These are phyloP conservation scores for Metschnikowia lunata DNA, from an alignment of 805 yeast species.

Conservation along the genomic window DNA sequence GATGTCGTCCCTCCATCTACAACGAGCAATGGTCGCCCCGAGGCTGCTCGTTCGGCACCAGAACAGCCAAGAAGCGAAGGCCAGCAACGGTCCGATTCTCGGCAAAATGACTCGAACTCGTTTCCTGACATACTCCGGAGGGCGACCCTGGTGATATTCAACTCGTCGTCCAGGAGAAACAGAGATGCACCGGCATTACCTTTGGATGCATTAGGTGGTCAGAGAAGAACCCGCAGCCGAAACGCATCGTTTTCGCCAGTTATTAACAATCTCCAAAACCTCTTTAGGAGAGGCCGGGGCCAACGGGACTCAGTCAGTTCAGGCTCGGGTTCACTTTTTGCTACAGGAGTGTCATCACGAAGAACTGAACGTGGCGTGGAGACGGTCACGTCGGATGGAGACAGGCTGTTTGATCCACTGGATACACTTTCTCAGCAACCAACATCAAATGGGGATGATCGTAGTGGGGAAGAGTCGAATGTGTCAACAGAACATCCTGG, in stretches of 20 bases:
- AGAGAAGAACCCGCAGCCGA: slow-evolving; percentile 1
- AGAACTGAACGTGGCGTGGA: slow-evolving; percentile 43
- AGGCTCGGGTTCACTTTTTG: slow-evolving; percentile 27
- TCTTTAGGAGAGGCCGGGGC: slow-evolving; percentile 9
- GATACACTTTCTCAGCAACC: too few relatives aligned
- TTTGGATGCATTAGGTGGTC: background rate
- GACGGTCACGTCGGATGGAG: slow-evolving; percentile 22
- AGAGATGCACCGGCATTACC: slow-evolving; percentile 13
- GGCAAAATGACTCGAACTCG: background rate
- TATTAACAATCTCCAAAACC: slow-evolving; percentile 14
- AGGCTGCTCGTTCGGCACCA: too few relatives aligned
- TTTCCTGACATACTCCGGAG: slow-evolving; percentile 11
- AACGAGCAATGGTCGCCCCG: too few relatives aligned
- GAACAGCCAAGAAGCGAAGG: too few relatives aligned
- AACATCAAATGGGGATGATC: too few relatives aligned
- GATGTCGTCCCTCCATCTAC: background rate
- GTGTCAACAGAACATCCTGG: too few relatives aligned
- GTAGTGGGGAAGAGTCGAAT: too few relatives aligned
- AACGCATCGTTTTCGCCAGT: slow-evolving; percentile 15
- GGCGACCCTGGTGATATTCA: slow-evolving; percentile 12
- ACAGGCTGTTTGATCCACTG: too few relatives aligned
- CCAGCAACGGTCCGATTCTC: too few relatives aligned
- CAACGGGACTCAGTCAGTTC: slow-evolving; percentile 5
- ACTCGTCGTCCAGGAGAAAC: slow-evolving; percentile 3
- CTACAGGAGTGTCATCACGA: slow-evolving; percentile 47